These are phyloP conservation scores for Solanum commersonii DNA, from an alignment of 257 asterid genomes.

Conservation along the genomic window DNA sequence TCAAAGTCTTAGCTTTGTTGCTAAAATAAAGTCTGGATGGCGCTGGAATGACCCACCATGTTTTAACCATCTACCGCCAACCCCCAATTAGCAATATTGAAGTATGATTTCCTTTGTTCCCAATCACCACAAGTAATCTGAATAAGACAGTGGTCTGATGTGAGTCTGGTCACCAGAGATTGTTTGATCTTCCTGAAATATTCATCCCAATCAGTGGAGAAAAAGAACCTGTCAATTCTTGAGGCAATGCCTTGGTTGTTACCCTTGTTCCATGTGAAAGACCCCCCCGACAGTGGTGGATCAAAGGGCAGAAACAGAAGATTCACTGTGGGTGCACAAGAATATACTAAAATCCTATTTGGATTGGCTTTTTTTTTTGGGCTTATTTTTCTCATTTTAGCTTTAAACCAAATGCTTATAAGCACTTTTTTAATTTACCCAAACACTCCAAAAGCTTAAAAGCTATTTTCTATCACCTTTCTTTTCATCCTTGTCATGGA, in stretches of 20 bases:
- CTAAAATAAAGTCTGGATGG: background rate
- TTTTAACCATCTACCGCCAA: background rate
- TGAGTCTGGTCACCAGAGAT: background rate
- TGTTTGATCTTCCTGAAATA: background rate
- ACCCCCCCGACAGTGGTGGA: background rate
- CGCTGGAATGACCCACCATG: background rate
- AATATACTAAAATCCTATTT: background rate
- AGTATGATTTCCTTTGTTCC: background rate
- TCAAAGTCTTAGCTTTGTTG: background rate
- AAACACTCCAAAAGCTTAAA: background rate
- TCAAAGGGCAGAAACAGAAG: background rate
- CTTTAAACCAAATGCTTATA: background rate
- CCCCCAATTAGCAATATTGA: background rate
- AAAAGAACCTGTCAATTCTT: background rate
- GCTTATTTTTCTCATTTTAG: background rate
- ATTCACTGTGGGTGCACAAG: background rate
- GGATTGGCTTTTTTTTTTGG: background rate
- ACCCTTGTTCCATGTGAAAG: background rate
- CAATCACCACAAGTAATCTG: background rate
- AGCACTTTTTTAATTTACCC: background rate
- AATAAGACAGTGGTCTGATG: background rate
- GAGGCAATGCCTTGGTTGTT: background rate
- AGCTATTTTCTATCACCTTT: background rate
- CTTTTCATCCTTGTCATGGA: background rate
- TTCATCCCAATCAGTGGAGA: background rate